phyloP scores from a whole-genome alignment of 2,329 filamentous ascomycete species.

The Paraphaeosphaeria sporulosa region DNA sequence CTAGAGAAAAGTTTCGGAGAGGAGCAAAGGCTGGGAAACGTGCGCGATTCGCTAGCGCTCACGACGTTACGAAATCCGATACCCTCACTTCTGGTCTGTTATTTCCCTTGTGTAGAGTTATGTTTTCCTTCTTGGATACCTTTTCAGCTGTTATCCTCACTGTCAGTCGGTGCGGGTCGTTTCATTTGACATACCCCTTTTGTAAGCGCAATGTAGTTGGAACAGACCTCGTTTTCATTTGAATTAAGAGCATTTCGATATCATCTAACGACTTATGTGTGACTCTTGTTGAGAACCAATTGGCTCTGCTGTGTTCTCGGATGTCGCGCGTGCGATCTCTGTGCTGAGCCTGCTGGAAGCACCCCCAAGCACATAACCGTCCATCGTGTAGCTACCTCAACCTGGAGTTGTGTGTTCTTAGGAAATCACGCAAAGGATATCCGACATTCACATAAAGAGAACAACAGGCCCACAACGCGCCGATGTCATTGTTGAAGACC shows the following conservation, averaged over 20 bases:
- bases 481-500: too few species aligned
- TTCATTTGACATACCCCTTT: constrained; percentile 19
- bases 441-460: too few species aligned
- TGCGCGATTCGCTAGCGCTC: constrained; percentile 10
- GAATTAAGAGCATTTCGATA: neutral
- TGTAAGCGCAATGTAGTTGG: neutral
- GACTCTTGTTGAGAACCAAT: too few species aligned
- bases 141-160: neutral
- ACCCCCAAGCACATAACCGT: too few species aligned
- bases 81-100: constrained; percentile 11
- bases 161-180: neutral
- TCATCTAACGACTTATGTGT: too few species aligned
- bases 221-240: neutral
- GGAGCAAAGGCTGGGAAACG: neutral
- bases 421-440: too few species aligned
- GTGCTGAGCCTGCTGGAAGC: too few species aligned
- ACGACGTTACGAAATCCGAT: constrained; percentile 20
- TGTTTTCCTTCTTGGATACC: constrained; percentile 1
- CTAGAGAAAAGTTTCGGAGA: constrained; percentile 16
- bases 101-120: constrained; percentile 4
- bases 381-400: too few species aligned
- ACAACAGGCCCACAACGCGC: too few species aligned
- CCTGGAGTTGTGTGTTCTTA: too few species aligned
- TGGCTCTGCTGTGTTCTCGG: too few species aligned
- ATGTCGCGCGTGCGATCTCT: too few species aligned